phyloP scores from a whole-genome alignment of 1,284 basidiomycete species.

The Sporisorium graminicola region DNA sequence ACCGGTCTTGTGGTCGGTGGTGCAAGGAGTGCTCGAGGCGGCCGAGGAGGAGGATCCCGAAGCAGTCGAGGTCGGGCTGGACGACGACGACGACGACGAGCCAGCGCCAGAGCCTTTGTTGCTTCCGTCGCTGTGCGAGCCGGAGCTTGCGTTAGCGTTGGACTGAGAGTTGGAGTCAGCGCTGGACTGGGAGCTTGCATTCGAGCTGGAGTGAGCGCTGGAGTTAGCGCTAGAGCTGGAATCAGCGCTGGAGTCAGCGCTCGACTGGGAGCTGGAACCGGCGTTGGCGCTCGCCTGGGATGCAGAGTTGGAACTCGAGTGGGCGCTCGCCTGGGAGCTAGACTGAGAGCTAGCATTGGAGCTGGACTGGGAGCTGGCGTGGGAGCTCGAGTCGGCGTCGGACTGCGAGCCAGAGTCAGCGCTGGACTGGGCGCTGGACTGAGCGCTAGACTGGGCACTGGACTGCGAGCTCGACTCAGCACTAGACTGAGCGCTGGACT shows the following conservation, averaged over 20 bases:
- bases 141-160: slow-evolving; percentile 5
- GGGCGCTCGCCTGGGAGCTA: slow-evolving; percentile 6
- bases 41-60: slow-evolving; percentile 16
- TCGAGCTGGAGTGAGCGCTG: slow-evolving; percentile 7
- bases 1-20: slow-evolving; percentile 20
- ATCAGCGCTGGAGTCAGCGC: slow-evolving; percentile 4
- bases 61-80: slow-evolving; percentile 29
- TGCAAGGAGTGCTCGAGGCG: slow-evolving; percentile 26
- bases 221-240: slow-evolving; percentile 16
- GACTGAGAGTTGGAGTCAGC: slow-evolving; percentile 14
- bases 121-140: slow-evolving; percentile 8
- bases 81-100: slow-evolving; percentile 9
- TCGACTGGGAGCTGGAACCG: slow-evolving; percentile 4
- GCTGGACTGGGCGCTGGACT: slow-evolving; percentile 9
- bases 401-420: slow-evolving; percentile 11
- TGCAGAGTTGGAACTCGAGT: slow-evolving; percentile 10
- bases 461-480: slow-evolving; percentile 18
- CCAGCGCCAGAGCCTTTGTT: slow-evolving; percentile 2
- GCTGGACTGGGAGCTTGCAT: slow-evolving; percentile 12
- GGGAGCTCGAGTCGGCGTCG: slow-evolving; percentile 3
- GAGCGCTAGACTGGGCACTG: slow-evolving; percentile 14
- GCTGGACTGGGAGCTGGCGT: slow-evolving; percentile 11
- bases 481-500: slow-evolving; percentile 8
- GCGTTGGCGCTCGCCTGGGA: slow-evolving; percentile 10
- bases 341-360: slow-evolving; percentile 13